phyloP scores from a whole-genome alignment of 352 stramenopile genomes.

The Plasmopara muralis region DNA sequence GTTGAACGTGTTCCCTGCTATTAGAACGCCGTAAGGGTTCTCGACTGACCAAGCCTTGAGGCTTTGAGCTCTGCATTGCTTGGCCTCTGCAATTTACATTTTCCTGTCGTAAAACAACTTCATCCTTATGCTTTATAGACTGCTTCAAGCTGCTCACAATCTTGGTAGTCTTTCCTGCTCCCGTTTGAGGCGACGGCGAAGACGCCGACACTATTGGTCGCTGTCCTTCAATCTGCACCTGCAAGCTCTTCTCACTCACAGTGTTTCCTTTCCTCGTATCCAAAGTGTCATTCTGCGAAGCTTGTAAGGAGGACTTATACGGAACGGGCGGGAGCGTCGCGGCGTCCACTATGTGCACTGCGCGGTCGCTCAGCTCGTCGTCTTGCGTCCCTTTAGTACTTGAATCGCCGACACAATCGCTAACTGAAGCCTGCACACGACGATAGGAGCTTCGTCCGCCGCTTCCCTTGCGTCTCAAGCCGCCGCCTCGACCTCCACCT shows the following conservation, averaged over 20 bases:
- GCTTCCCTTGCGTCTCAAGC: constrained; percentile 19
- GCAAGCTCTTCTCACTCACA: constrained; percentile 16
- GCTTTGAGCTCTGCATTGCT: constrained; percentile 12
- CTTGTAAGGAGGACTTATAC: constrained; percentile 55
- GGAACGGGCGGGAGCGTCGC: constrained; percentile 2
- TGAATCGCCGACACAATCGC: constrained; percentile 1
- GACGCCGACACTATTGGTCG: constrained; percentile 30
- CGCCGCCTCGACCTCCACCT: constrained; percentile 29
- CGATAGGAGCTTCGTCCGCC: constrained; percentile 31
- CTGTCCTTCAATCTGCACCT: constrained; percentile 22
- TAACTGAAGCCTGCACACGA: constrained; percentile 28
- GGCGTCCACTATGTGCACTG: constrained; percentile 21
- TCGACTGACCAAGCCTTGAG: constrained; percentile 16
- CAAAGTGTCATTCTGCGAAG: constrained; percentile 43
- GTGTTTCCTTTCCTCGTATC: constrained; percentile 11
- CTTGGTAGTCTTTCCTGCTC: constrained; percentile 12
- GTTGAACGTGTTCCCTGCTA: constrained; percentile 8
- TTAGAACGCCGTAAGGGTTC: constrained; percentile 4
- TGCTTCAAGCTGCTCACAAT: constrained; percentile 37
- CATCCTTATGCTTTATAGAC: constrained; percentile 23
- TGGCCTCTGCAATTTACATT: constrained; percentile 6
- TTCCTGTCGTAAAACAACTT: constrained; percentile 11
- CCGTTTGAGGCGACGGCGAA: constrained; percentile 27
- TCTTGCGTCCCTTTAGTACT: constrained; percentile 1
- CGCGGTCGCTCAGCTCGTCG: constrained; percentile 8